phyloP scores from a whole-genome alignment of 345 rosid genomes.

The Lepidium didymum region DNA sequence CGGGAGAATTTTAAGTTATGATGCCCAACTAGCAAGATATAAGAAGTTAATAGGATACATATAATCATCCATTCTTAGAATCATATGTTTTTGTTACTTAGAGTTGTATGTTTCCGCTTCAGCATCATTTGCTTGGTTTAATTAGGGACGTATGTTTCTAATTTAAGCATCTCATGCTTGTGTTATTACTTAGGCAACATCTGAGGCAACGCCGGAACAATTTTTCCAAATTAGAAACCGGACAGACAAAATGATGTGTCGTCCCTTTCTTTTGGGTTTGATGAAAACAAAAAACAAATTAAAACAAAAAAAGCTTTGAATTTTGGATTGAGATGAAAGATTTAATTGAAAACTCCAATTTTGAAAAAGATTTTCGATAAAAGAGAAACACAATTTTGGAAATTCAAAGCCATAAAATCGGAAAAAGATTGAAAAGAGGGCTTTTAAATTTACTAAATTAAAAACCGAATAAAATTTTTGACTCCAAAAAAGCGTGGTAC shows the following conservation, averaged over 20 bases:
- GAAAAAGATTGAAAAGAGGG: not conserved
- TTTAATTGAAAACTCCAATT: not conserved
- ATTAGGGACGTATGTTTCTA: too few relatives aligned
- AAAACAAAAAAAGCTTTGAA: too few relatives aligned
- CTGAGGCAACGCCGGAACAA: not conserved
- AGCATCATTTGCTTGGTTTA: too few relatives aligned
- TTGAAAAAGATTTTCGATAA: not conserved
- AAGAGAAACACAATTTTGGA: not conserved
- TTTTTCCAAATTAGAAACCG: not conserved
- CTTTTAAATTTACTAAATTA: not conserved
- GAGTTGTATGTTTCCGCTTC: too few relatives aligned
- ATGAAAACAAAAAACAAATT: not conserved
- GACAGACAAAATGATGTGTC: not conserved
- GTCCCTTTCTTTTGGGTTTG: not conserved
- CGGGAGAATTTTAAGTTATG: too few relatives aligned
- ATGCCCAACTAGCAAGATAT: too few relatives aligned
- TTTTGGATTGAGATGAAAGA: too few relatives aligned
- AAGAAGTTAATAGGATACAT: too few relatives aligned
- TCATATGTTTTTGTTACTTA: too few relatives aligned
- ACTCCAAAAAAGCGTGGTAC: not conserved
- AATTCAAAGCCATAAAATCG: not conserved
- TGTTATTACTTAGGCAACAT: not conserved
- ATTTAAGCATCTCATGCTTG: too few relatives aligned
- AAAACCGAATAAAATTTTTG: not conserved
- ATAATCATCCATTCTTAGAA: too few relatives aligned